Evolutionary conservation across 2,329 filamentous ascomycete species (phyloP), one percentile per base, ranked within the genome.

Genomic region (Setomelanomma holmii): DNA sequence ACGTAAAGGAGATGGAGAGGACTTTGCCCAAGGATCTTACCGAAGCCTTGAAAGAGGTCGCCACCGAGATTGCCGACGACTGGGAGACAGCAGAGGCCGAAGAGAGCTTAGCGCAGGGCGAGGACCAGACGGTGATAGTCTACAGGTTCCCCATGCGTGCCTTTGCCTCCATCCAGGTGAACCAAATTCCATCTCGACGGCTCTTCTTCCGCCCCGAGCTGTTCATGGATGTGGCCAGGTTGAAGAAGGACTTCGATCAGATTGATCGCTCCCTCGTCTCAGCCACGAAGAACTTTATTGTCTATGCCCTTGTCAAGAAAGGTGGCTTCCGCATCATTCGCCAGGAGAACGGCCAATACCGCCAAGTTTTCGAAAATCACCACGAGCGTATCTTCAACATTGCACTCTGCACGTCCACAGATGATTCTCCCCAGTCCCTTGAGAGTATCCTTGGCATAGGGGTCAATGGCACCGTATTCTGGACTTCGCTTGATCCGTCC

Each of bases 181-280:
- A 82, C 68, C 71, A 72, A 35, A 75, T 76, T 80, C 86, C 71
- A 79, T 84, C 59, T 75, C 81, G 55, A 76, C 82, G 53, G 76
- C 82, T 88, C 3, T 77, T 82, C 44, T 88, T 98, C 73, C 87
- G 89, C 33, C 86, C 91, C 51, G 89, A 93, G 61, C 84, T 88
- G 38, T 87, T 96, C 65, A 90, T 96, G 81, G 91, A 96, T 64
- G 95, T 99, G 70, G 93, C 95, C 45, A 86, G 92, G 51, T 82
- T 98, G 59, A 96, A 96, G 82, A 98, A 98, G 78, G 92, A 96
- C 4, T 98, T 98, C 67, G 95, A 99, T 69, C 95, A 98, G 77
- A 88, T 97, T 56, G 95, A 99, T 71, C 90, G 96, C 60, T 96
- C 93, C 58, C 83, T 99, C 24, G 93, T 93, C 43, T 89, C 93